Base-by-base conservation (phyloP, 2,329 filamentous ascomycete species). In the Aaosphaeria pasadenensis region DNA sequence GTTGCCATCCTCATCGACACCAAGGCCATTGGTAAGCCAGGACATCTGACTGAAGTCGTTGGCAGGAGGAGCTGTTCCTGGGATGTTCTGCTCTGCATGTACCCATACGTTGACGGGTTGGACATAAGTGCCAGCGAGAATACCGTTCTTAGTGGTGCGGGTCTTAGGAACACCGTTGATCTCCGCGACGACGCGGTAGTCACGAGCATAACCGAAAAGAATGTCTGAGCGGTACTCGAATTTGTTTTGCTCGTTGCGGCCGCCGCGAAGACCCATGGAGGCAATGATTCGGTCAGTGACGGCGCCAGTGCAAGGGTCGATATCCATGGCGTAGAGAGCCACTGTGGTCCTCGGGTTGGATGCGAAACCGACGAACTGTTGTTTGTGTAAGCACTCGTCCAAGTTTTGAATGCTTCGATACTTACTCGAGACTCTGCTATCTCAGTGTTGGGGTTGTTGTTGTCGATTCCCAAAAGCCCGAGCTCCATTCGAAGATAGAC, bases 51-150 rank as follows among this genome's bases (percentile, higher is more conserved):
- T 33, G 39, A 49, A 56, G 41, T 48, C 44, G 30, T 47, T 29
- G 7, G 51, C 36, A 5, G 49, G 44, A 11, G 47, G 36, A 59
- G 55, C 7, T 53, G 55, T 43, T 54, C 69, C 69, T 17, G 69
- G 69, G 4, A 53, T 57, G 6, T 56, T 58, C 5, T 58, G 52
- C 46, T 71, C 70, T 3, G 69, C 66, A 53, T 66, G 68, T 44
- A 72, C 67, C 63, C 64, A 70, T 44, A 70, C 69, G 3, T 61
- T 62, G 11, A 71, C 66, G 6, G 69, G 69, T 40, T 67, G 66
- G 13, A 71, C 56, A 39, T 71, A 72, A 39, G 64, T 59, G 7
- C 69, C 69, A 2, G 66, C 65, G 2, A 53, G 50, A 31, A 72
- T 65, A 30, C 59, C 59, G 47, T 70, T 70, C 38, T 55, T 58